Evolutionary conservation across 495 filamentous ascomycete species (phyloP).

Genomic region (Neurospora hispaniola): DNA sequence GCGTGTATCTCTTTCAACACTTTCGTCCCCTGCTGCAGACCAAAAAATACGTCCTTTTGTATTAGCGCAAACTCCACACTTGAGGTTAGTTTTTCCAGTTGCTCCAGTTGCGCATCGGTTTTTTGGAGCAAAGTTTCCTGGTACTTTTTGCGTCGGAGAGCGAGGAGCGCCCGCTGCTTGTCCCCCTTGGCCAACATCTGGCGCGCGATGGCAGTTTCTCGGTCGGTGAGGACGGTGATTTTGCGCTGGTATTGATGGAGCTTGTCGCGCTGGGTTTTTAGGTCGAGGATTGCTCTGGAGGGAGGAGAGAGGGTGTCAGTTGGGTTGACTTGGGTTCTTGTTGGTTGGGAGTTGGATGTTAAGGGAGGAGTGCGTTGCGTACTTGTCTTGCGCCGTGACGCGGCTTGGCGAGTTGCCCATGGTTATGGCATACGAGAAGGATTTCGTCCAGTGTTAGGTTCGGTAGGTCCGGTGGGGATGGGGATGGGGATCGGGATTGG

Average conservation of each 20-base stretch:
- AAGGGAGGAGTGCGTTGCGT: not conserved
- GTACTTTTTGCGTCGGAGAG: conserved; percentile 91
- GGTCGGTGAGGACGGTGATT: conserved; percentile 70
- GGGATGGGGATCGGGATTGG: not conserved
- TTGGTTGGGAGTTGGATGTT: not conserved
- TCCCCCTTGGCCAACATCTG: conserved; percentile 67
- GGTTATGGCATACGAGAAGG: conserved; percentile 5
- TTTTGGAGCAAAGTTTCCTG: conserved; percentile 83
- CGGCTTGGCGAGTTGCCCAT: conserved; percentile 36
- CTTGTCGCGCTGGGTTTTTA: conserved; percentile 95
- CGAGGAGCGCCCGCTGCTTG: conserved; percentile 71
- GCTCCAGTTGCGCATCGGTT: conserved; percentile 82
- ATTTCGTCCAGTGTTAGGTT: not conserved
- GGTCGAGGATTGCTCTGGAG: conserved; percentile 72
- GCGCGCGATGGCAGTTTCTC: conserved; percentile 74
- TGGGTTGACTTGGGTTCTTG: not conserved
- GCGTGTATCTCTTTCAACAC: conserved; percentile 83
- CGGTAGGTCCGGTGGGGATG: not conserved
- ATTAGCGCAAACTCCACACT: conserved; percentile 90
- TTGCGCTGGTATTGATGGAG: conserved; percentile 82
- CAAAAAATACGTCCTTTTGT: conserved; percentile 89
- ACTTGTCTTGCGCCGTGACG: conserved; percentile 41
- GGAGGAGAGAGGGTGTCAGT: not conserved
- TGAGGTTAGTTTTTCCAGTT: conserved; percentile 71
- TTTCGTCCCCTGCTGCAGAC: conserved; percentile 80